Percentiles rank a stretch among this genome's conserved stretches.
phyloP scores from a whole-genome alignment of 257 asterid species.

The Primulina eburnea region DNA sequence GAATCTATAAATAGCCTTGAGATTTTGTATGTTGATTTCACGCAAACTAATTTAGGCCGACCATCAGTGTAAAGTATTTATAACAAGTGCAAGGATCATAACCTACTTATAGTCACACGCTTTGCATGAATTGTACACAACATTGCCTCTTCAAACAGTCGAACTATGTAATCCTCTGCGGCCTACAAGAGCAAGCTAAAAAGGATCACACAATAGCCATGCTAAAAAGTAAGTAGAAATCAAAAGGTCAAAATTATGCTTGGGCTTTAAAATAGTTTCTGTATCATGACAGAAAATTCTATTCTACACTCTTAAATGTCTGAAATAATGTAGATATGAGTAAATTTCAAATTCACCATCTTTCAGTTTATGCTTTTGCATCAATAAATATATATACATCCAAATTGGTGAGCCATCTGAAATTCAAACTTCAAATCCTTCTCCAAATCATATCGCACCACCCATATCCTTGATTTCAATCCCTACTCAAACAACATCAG shows the following conservation, averaged over 20 bases:
- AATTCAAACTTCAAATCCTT: neutral
- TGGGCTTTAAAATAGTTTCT: neutral
- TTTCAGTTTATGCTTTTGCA: neutral
- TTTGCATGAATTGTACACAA: conserved; percentile 91
- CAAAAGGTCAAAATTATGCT: conserved; percentile 1
- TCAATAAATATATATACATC: neutral
- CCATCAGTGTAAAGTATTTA: neutral
- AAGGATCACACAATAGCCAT: conserved; percentile 13
- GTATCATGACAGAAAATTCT: neutral
- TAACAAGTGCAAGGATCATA: conserved; percentile 15
- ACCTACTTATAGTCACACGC: conserved; percentile 94
- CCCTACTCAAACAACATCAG: neutral
- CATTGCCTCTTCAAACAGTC: conserved; percentile 78
- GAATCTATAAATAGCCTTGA: neutral
- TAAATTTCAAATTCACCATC: neutral
- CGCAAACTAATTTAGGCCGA: conserved; percentile 16
- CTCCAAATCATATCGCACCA: neutral
- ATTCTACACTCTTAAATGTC: neutral
- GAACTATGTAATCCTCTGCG: conserved; percentile 69
- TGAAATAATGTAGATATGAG: neutral
- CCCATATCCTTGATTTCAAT: neutral
- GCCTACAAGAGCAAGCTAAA: conserved; percentile 48
- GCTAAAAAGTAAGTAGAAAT: conserved; percentile 5
- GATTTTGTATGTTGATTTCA: neutral
- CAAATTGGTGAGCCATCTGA: too few relatives aligned